These are phyloP conservation scores for Dioszegia hungarica DNA, from an alignment of 768 basidiomycete species.

Conservation along the genomic window DNA sequence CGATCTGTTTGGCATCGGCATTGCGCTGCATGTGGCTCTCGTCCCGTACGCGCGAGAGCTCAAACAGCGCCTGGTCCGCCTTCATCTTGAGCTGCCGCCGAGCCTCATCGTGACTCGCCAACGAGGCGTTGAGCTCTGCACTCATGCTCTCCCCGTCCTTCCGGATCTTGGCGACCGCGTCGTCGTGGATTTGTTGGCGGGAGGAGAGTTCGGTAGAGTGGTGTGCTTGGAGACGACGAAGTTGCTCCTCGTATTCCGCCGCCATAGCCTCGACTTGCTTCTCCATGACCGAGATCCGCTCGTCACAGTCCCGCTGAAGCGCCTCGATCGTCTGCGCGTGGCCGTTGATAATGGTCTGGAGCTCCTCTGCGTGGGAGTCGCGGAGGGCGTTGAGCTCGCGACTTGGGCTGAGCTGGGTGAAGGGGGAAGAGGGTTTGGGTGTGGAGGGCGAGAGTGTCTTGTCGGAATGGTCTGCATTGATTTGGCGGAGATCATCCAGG, in stretches of 20 bases:
- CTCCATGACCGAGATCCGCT: slow-evolving; percentile 12
- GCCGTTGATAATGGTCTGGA: slow-evolving; percentile 19
- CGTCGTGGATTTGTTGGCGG: slow-evolving; percentile 8
- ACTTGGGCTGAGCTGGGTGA: neutral
- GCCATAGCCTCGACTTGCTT: neutral
- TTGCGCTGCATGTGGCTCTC: slow-evolving; percentile 28
- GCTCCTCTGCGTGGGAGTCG: slow-evolving; percentile 39
- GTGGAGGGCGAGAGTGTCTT: slow-evolving; percentile 1
- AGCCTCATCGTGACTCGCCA: slow-evolving; percentile 26
- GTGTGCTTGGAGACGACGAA: neutral
- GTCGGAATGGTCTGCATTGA: neutral
- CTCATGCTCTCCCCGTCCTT: slow-evolving; percentile 20
- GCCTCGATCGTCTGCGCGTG: slow-evolving; percentile 18
- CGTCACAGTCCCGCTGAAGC: slow-evolving; percentile 13
- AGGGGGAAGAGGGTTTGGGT: neutral
- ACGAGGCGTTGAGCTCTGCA: slow-evolving; percentile 26
- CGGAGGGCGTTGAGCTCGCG: slow-evolving; percentile 15
- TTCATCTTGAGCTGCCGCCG: slow-evolving; percentile 38
- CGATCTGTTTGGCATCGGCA: slow-evolving; percentile 21
- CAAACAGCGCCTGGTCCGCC: slow-evolving; percentile 36
- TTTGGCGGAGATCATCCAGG: neutral
- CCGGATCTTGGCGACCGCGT: slow-evolving; percentile 9
- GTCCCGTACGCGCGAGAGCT: slow-evolving; percentile 25
- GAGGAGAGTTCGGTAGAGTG: neutral
- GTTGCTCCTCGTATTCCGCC: slow-evolving; percentile 6